These are phyloP conservation scores for Termitomyces sp. DNA, from an alignment of 1,284 basidiomycete genomes.

Conservation along the genomic window DNA sequence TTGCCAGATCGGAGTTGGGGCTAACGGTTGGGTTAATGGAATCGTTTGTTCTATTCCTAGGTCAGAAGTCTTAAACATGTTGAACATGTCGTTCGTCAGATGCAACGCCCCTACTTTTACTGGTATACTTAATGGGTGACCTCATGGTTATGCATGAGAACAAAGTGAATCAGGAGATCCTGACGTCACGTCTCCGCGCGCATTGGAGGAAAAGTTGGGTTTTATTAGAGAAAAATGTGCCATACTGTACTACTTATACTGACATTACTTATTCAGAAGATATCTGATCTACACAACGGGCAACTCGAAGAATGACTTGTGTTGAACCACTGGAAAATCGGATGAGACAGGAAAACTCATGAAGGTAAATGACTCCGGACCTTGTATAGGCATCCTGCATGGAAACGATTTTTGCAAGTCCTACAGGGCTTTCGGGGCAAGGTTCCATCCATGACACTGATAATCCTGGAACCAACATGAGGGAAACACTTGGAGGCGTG, in stretches of 20 bases:
- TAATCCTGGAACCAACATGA: slow-evolving; percentile 57
- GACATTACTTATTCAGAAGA: slow-evolving; percentile 36
- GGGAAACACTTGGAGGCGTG: neutral
- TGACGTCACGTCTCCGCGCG: too few species aligned
- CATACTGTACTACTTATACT: neutral
- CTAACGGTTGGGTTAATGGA: too few species aligned
- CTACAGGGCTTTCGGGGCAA: slow-evolving; percentile 91
- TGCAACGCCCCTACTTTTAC: too few species aligned
- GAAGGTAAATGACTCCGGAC: slow-evolving; percentile 28
- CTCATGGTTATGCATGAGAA: too few species aligned
- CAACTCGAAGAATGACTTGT: slow-evolving; percentile 87
- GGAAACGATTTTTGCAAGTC: slow-evolving; percentile 95
- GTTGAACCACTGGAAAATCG: slow-evolving; percentile 77
- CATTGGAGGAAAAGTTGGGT: neutral
- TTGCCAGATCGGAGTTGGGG: too few species aligned
- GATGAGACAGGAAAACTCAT: neutral
- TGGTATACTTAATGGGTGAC: too few species aligned
- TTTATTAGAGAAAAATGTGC: neutral
- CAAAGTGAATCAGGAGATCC: too few species aligned
- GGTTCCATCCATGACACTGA: slow-evolving; percentile 85
- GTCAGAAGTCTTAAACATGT: too few species aligned
- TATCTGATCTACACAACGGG: slow-evolving; percentile 84
- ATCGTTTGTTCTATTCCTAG: too few species aligned
- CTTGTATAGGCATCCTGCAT: slow-evolving; percentile 89
- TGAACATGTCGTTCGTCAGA: too few species aligned